These are phyloP conservation scores for Hymenoscyphus fructigenus DNA, from an alignment of 2,329 filamentous ascomycete species.

Conservation along the genomic window DNA sequence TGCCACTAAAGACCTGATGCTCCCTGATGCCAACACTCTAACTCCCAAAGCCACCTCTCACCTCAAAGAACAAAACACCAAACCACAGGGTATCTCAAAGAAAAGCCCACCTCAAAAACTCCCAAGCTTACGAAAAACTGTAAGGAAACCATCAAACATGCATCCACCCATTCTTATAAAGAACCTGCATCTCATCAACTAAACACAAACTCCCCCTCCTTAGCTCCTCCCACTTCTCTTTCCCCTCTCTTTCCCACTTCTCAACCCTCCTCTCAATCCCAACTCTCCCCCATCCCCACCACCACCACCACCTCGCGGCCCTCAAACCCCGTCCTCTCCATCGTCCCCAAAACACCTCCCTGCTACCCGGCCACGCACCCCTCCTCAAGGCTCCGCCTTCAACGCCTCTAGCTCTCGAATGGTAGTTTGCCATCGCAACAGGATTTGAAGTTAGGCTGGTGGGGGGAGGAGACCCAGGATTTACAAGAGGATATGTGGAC, in stretches of 20 bases:
- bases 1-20: too few relatives aligned
- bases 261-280: conserved; percentile 27
- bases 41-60: too few relatives aligned
- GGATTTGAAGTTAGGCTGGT: too few relatives aligned
- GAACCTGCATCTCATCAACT: conserved; percentile 61
- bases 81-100: background rate
- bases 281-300: conserved; percentile 27
- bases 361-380: conserved; percentile 26
- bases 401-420: background rate
- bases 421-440: conserved; percentile 21
- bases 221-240: conserved; percentile 38
- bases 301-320: conserved; percentile 40
- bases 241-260: conserved; percentile 28
- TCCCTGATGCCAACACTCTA: too few relatives aligned
- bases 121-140: background rate
- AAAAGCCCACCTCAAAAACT: background rate
- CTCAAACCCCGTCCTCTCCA: conserved; percentile 43
- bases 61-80: background rate
- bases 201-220: conserved; percentile 51
- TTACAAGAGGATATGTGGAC: conserved; percentile 51
- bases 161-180: conserved; percentile 57
- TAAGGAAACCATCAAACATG: conserved; percentile 39
- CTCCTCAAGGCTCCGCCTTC: conserved; percentile 20
- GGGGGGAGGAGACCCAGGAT: conserved; percentile 28
- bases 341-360: conserved; percentile 50